Conservation (phyloP, 148 eudicot species). For the Rheum nobile region DNA sequence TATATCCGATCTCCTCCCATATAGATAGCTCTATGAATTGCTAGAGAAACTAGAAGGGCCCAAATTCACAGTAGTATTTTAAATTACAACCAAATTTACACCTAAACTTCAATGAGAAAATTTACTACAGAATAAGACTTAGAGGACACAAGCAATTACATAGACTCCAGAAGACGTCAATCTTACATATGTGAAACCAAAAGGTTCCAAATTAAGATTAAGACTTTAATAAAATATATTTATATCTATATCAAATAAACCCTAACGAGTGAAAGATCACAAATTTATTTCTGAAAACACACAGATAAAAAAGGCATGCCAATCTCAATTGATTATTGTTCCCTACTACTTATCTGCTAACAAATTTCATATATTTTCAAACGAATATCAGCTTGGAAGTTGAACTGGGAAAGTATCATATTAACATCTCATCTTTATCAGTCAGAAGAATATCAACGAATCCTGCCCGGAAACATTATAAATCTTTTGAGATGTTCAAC, state of each 20-base stretch:
- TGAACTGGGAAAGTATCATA: neutral
- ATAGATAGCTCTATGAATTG: neutral
- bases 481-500: neutral
- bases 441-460: neutral
- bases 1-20: neutral
- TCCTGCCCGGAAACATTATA: neutral
- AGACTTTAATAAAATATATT: no score
- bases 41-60: neutral
- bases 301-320: neutral
- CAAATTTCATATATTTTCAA: neutral
- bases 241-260: no score
- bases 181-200: neutral
- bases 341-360: neutral
- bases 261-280: neutral
- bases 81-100: neutral
- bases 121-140: neutral
- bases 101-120: neutral
- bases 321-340: neutral
- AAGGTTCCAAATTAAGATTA: neutral
- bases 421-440: neutral
- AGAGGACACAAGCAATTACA: neutral
- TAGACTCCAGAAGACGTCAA: neutral
- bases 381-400: neutral
- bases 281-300: neutral
- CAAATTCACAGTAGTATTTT: neutral